Percentiles rank a stretch among this genome's conserved stretches.
These are phyloP conservation scores for Mycena galopus DNA, from an alignment of 768 basidiomycete species.

Conservation along the genomic window DNA sequence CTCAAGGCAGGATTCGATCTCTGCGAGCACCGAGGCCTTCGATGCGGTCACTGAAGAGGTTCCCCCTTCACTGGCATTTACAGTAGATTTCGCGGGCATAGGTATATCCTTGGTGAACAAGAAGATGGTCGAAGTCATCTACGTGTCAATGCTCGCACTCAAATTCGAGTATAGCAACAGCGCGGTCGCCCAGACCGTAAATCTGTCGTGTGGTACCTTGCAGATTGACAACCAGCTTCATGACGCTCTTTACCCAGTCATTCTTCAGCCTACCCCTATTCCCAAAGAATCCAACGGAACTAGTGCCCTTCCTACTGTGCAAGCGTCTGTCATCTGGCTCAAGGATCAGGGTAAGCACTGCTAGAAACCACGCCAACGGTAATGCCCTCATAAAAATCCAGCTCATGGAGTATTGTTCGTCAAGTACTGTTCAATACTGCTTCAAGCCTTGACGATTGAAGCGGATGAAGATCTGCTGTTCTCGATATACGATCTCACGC, in stretches of 20 bases:
- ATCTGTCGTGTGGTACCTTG: constrained; percentile 84
- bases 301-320: constrained; percentile 89
- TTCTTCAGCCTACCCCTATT: constrained; percentile 93
- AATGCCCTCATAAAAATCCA: constrained; percentile 45
- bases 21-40: constrained; percentile 80
- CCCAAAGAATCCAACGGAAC: constrained; percentile 80
- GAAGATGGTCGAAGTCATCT: constrained; percentile 89
- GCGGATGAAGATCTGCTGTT: constrained; percentile 98
- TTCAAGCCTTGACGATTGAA: constrained; percentile 95
- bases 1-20: constrained; percentile 76
- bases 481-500: constrained; percentile 90
- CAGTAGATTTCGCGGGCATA: constrained; percentile 88
- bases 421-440: constrained; percentile 94
- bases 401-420: constrained; percentile 99
- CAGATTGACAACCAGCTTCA: constrained; percentile 99
- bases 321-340: constrained; percentile 88
- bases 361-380: not conserved
- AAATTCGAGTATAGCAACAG: constrained; percentile 90
- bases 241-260: constrained; percentile 94
- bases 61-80: constrained; percentile 72
- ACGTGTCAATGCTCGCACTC: constrained; percentile 82
- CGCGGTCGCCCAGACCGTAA: constrained; percentile 82
- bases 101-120: constrained; percentile 94
- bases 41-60: constrained; percentile 88
- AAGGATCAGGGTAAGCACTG: constrained; percentile 86